These are phyloP conservation scores for Crithidia acanthocephali DNA, from an alignment of 208 protist species.

Conservation along the genomic window DNA sequence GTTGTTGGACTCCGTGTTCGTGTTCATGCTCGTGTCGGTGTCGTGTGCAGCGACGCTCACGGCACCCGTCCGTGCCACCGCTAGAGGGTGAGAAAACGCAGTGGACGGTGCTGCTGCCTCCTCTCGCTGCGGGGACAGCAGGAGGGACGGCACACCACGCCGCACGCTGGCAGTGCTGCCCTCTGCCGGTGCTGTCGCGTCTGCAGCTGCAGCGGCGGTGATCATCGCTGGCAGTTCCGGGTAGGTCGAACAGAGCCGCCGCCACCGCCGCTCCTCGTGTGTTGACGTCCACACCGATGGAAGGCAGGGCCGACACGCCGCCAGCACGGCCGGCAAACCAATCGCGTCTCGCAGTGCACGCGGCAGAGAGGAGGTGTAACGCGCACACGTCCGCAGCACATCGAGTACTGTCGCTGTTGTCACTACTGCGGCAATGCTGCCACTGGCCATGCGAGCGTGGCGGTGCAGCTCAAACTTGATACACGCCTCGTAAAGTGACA, in stretches of 20 bases:
- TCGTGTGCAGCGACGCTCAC: no score
- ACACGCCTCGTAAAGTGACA: constrained; percentile 43
- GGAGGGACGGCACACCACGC: neutral
- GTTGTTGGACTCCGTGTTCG: neutral
- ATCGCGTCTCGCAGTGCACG: neutral
- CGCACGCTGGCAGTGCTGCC: neutral
- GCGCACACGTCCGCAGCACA: constrained; percentile 25
- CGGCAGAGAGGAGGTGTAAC: constrained; percentile 18
- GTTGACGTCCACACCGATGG: neutral
- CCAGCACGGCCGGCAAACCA: constrained; percentile 16
- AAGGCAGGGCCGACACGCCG: constrained; percentile 7
- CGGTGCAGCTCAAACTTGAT: constrained; percentile 33
- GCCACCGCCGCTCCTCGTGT: constrained; percentile 19
- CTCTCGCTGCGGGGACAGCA: constrained; percentile 9
- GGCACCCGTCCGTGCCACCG: no score
- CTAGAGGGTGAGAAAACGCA: no score
- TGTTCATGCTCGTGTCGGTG: neutral
- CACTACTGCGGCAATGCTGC: constrained; percentile 1
- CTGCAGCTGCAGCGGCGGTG: neutral
- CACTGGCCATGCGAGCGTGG: constrained; percentile 21
- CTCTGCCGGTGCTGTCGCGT: neutral
- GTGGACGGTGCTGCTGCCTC: no score
- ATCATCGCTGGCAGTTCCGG: constrained; percentile 25
- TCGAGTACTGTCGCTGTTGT: constrained; percentile 7
- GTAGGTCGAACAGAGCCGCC: constrained; percentile 21